A percentile compares a stretch with the other conserved stretches of the same genome.
Conservation (phyloP, 805 yeast genomes). For the Kluyveromyces aestuarii region DNA sequence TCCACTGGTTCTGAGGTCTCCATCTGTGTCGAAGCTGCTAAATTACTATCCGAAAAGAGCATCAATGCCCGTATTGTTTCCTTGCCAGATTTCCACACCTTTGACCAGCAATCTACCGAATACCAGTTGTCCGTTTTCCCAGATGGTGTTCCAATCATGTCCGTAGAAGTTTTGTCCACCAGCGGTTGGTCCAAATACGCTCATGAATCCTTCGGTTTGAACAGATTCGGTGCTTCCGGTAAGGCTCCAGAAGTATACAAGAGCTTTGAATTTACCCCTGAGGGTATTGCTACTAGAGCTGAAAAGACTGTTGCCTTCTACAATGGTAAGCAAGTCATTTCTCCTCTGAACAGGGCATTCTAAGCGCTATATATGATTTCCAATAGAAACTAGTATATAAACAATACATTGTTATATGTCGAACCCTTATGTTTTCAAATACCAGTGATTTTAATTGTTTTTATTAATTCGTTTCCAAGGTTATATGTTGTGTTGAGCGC, state of each 20-base stretch:
- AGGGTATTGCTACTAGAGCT: slow-evolving; percentile 85
- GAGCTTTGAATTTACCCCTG: slow-evolving; percentile 83
- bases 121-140: slow-evolving; percentile 86
- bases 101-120: slow-evolving; percentile 72
- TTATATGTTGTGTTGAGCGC: background rate
- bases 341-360: slow-evolving; percentile 78
- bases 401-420: background rate
- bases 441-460: background rate
- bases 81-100: slow-evolving; percentile 85
- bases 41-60: slow-evolving; percentile 55
- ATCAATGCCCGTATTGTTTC: slow-evolving; percentile 78
- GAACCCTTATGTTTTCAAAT: background rate
- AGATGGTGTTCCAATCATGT: slow-evolving; percentile 85
- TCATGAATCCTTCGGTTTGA: slow-evolving; percentile 92
- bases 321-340: slow-evolving; percentile 60
- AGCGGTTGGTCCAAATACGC: slow-evolving; percentile 92
- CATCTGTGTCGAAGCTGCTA: slow-evolving; percentile 73
- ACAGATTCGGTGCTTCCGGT: slow-evolving; percentile 96
- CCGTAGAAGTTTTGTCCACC: slow-evolving; percentile 89
- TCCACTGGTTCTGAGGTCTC: slow-evolving; percentile 92
- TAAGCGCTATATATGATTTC: slow-evolving; percentile 23
- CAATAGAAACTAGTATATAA: slow-evolving; percentile 4
- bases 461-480: background rate
- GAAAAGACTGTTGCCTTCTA: slow-evolving; percentile 69
- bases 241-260: slow-evolving; percentile 76